A percentile compares a stretch with the other conserved stretches of the same genome.
phyloP scores from a whole-genome alignment of 1,284 basidiomycete genomes.

The Kwoniella shivajii region DNA sequence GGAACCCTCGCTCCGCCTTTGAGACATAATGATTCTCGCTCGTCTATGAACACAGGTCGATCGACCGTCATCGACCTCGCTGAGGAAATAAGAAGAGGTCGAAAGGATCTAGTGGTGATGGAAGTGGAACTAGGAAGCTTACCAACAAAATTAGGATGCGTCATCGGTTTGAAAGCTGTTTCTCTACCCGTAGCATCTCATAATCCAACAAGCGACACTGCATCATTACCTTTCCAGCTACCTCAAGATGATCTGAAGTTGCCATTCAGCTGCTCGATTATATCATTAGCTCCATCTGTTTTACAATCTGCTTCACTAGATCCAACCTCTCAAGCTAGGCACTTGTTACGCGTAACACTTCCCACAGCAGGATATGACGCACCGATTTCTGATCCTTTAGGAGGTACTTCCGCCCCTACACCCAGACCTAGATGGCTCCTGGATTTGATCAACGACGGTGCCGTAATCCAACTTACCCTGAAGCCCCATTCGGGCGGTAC shows the following conservation, averaged over 20 bases:
- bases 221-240: slow-evolving; percentile 33
- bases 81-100: slow-evolving; percentile 45
- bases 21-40: slow-evolving; percentile 36
- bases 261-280: slow-evolving; percentile 48
- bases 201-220: slow-evolving; percentile 6
- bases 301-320: slow-evolving; percentile 65
- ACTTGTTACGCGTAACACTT: slow-evolving; percentile 73
- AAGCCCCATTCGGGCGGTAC: slow-evolving; percentile 50
- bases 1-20: slow-evolving; percentile 30
- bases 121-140: slow-evolving; percentile 42
- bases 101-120: slow-evolving; percentile 41
- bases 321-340: slow-evolving; percentile 59
- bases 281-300: slow-evolving; percentile 73
- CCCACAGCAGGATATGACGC: slow-evolving; percentile 78
- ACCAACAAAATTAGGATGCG: slow-evolving; percentile 41
- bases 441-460: slow-evolving; percentile 68
- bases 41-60: slow-evolving; percentile 33
- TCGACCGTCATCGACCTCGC: slow-evolving; percentile 44
- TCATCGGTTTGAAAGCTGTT: slow-evolving; percentile 39
- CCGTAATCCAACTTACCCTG: slow-evolving; percentile 65
- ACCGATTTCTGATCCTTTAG: slow-evolving; percentile 76
- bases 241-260: slow-evolving; percentile 33
- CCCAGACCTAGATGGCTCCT: slow-evolving; percentile 73
- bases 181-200: slow-evolving; percentile 41
- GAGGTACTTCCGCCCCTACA: slow-evolving; percentile 65